These are phyloP conservation scores for Tolypocladium nubicola DNA, from an alignment of 2,329 filamentous ascomycete species.

Conservation along the genomic window DNA sequence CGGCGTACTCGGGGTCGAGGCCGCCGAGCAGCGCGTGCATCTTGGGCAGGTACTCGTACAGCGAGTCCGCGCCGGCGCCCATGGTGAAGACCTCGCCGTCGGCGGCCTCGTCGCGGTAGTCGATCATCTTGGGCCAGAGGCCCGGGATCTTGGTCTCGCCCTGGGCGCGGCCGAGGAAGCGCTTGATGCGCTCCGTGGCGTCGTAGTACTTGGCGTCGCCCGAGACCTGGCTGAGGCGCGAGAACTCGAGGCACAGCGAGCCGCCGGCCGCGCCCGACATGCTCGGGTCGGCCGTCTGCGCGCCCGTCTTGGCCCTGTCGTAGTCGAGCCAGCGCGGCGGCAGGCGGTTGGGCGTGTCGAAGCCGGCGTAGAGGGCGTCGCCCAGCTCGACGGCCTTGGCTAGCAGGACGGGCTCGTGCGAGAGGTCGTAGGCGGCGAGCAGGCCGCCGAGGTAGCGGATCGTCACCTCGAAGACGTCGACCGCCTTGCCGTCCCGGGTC, in stretches of 20 bases:
- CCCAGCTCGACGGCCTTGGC: constrained; percentile 41
- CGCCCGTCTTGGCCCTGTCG: constrained; percentile 24
- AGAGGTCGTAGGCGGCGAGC: constrained; percentile 41
- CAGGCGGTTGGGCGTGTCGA: constrained; percentile 44
- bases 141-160: constrained; percentile 58
- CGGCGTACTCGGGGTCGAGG: constrained; percentile 47
- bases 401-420: constrained; percentile 32
- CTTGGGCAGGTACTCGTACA: constrained; percentile 52
- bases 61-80: constrained; percentile 34
- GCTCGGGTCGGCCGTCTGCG: constrained; percentile 21
- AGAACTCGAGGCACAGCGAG: constrained; percentile 65
- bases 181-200: constrained; percentile 62
- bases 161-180: constrained; percentile 55
- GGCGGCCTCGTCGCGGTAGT: constrained; percentile 44
- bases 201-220: constrained; percentile 66
- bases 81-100: constrained; percentile 28
- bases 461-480: constrained; percentile 55
- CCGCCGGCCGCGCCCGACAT: constrained; percentile 41
- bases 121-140: constrained; percentile 58
- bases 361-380: constrained; percentile 41
- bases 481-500: constrained; percentile 25
- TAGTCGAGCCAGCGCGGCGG: constrained; percentile 37
- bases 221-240: constrained; percentile 62
- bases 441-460: constrained; percentile 44
- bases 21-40: constrained; percentile 55